Base-by-base conservation (phyloP, 768 basidiomycete genomes). In the Tulasnella sp. region DNA sequence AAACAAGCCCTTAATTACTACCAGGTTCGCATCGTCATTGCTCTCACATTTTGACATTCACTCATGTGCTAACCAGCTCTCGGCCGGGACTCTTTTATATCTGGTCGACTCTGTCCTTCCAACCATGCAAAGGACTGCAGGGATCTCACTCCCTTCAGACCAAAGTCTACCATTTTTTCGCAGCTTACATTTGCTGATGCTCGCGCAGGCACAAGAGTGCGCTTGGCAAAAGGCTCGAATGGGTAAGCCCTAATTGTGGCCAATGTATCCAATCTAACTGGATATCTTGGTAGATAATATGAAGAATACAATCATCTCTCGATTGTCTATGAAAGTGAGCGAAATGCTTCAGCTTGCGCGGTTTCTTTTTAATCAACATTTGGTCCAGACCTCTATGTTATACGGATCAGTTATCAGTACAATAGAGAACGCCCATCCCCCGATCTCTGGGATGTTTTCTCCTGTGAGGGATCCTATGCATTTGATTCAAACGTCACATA, bases 171-270 rank as follows among this genome's bases (percentile, higher is more conserved):
- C 74, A 0, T 80, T 83, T 58, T 59, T 86, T 20, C 70, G 69
- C 41, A 71, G 77, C 24, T 61, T 95, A 37, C 78, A 86, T 60
- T 75, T 66, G 56, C 72, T 96, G 49, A 82, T 89, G 77, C 72
- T 92, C 4, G 90, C 90, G 0, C 89, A 96, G 64, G 92, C 91
- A 1, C 93, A 98, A 58, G 95, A 99, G 67, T 93, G 88, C 61
- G 88, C 80, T 35, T 98, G 92, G 92, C 91, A 93, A 62, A 76
- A 83, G 57, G 91, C 91, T 13, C 81, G 83, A 61, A 66, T 86
- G 53, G 85, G 90, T 88, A 58, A 58, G 62, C 58, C 2, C 8
- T n/a, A 9, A 24, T 25, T 33, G 5, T 9, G n/a, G 29, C 10
- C 8, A 19, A 9, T 48, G n/a, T 9, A 15, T 37, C 41, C 20